Conservation (phyloP, 2,329 filamentous ascomycete species). For the Exophiala sp. region DNA sequence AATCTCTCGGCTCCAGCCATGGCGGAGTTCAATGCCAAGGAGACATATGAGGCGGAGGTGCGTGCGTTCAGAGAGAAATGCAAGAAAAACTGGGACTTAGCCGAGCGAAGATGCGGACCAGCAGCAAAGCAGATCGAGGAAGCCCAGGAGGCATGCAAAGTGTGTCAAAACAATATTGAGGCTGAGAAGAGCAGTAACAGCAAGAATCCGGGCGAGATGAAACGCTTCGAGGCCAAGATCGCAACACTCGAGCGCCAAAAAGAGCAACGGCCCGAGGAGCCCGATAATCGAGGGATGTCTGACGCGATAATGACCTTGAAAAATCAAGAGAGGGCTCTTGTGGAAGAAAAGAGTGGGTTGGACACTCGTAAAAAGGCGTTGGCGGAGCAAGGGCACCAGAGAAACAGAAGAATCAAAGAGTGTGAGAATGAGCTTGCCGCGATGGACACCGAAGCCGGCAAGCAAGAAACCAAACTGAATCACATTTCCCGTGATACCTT, state of each 20-base stretch:
- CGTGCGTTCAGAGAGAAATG: constrained; percentile 42
- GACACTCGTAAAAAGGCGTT: constrained; percentile 30
- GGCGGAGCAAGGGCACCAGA: constrained; percentile 37
- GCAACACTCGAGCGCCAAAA: constrained; percentile 60
- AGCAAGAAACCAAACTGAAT: constrained; percentile 65
- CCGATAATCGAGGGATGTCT: constrained; percentile 48
- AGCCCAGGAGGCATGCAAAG: constrained; percentile 35
- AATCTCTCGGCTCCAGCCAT: constrained; percentile 64
- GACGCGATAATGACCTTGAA: constrained; percentile 18
- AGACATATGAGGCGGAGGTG: constrained; percentile 57
- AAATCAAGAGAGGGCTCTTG: constrained; percentile 32
- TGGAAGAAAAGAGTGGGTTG: constrained; percentile 37
- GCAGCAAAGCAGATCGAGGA: constrained; percentile 43
- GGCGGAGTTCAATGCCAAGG: constrained; percentile 65
- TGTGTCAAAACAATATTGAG: constrained; percentile 41
- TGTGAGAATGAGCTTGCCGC: constrained; percentile 51
- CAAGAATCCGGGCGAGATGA: constrained; percentile 52
- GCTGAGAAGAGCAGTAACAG: constrained; percentile 51
- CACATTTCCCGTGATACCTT: constrained; percentile 61
- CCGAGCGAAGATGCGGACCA: constrained; percentile 26
- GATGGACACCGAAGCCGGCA: constrained; percentile 71
- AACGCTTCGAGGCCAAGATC: constrained; percentile 55
- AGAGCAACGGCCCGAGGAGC: constrained; percentile 61
- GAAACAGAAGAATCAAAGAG: constrained; percentile 38
- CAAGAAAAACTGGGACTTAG: constrained; percentile 52